Evolutionary conservation across 176 grass and related monocot genomes (phyloP).

Genomic region (Musa troglodytarum): DNA sequence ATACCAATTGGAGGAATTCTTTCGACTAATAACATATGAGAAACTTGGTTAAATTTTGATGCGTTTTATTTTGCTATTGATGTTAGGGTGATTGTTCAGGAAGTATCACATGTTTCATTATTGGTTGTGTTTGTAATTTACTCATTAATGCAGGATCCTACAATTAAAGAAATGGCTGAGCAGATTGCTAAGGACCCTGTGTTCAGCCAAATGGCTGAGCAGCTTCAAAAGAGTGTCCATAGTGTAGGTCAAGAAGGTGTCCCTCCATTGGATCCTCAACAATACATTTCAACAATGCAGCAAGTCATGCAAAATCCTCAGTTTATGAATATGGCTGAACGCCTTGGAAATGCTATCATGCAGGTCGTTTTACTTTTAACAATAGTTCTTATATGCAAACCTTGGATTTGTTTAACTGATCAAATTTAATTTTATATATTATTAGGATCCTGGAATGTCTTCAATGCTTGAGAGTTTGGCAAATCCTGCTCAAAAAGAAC

Average conservation of each 20-base stretch:
- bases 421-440: background rate
- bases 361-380: constrained; percentile 35
- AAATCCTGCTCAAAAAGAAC: constrained; percentile 73
- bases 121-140: background rate
- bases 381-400: background rate
- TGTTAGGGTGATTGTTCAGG: constrained; percentile 2
- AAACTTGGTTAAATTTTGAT: background rate
- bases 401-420: background rate
- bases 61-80: background rate
- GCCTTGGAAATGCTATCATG: constrained; percentile 74
- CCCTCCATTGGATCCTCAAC: constrained; percentile 59
- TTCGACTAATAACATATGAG: background rate
- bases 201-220: constrained; percentile 88
- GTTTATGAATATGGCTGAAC: constrained; percentile 81
- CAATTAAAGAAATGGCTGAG: constrained; percentile 89
- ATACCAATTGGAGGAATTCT: too few species aligned
- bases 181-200: constrained; percentile 77
- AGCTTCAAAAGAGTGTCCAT: constrained; percentile 65
- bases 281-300: constrained; percentile 71
- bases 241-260: constrained; percentile 50
- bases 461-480: constrained; percentile 69
- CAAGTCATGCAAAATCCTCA: constrained; percentile 94
- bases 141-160: constrained; percentile 58
- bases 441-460: constrained; percentile 81
- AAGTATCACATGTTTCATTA: too few species aligned